Percentiles rank a stretch among this genome's conserved stretches.
These are phyloP conservation scores for Amanita rubescens DNA, from an alignment of 768 basidiomycete species.

Conservation along the genomic window DNA sequence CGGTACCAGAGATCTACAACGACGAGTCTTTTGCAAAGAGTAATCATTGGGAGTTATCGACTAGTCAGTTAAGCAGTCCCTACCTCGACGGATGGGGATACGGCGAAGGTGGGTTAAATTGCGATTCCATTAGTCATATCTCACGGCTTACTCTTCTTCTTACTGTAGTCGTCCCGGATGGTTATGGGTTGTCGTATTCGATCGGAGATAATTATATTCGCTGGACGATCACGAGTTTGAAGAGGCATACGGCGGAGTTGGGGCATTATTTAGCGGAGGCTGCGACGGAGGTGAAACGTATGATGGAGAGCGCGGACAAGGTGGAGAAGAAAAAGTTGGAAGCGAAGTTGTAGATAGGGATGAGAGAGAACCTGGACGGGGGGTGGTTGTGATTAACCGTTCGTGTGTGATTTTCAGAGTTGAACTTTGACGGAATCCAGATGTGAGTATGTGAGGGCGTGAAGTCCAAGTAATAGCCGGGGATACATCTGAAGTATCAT, in stretches of 20 bases:
- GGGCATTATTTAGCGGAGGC: conserved; percentile 73
- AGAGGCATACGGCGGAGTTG: conserved; percentile 44
- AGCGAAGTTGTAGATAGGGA: conserved; percentile 1
- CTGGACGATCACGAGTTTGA: conserved; percentile 84
- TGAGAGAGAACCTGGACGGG: neutral
- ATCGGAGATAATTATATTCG: conserved; percentile 80
- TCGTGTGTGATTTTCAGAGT: too few species aligned
- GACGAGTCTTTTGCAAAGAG: conserved; percentile 66
- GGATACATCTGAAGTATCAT: too few species aligned
- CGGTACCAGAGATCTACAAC: conserved; percentile 62
- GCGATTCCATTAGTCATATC: conserved; percentile 2
- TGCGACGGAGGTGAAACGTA: conserved; percentile 64
- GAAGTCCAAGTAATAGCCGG: too few species aligned
- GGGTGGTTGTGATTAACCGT: too few species aligned
- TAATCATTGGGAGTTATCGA: conserved; percentile 89
- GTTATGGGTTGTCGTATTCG: conserved; percentile 86
- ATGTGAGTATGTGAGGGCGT: too few species aligned
- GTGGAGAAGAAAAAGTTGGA: conserved; percentile 30
- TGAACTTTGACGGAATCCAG: too few species aligned
- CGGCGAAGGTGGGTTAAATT: conserved; percentile 64
- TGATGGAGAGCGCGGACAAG: conserved; percentile 64
- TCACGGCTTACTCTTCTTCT: neutral
- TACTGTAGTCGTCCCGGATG: conserved; percentile 88
- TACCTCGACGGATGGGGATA: conserved; percentile 97
- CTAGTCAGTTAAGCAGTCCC: conserved; percentile 74